These are phyloP conservation scores for Pyrus pyrifolia DNA, from an alignment of 306 rosid species.

Conservation along the genomic window DNA sequence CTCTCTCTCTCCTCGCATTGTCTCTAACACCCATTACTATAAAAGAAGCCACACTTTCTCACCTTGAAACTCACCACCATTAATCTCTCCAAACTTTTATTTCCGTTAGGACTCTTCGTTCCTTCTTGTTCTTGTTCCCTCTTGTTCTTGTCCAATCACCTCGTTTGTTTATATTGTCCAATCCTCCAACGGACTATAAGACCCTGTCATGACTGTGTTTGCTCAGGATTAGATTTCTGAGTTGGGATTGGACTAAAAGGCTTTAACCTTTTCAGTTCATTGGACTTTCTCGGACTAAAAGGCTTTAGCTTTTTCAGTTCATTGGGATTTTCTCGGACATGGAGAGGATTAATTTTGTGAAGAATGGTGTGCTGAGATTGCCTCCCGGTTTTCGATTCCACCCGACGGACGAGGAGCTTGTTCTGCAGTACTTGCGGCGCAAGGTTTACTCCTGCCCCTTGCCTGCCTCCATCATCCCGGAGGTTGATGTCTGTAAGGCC, in stretches of 20 bases:
- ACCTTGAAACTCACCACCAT: slow-evolving; percentile 22
- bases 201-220: neutral
- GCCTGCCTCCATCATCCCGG: slow-evolving; percentile 91
- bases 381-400: slow-evolving; percentile 97
- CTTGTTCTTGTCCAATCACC: slow-evolving; percentile 1
- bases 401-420: slow-evolving; percentile 91
- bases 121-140: slow-evolving; percentile 17
- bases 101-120: neutral
- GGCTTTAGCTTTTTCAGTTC: neutral
- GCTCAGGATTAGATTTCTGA: neutral
- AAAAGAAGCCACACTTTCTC: slow-evolving; percentile 54
- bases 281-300: no score
- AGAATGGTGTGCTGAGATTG: slow-evolving; percentile 69
- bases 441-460: slow-evolving; percentile 71
- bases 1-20: neutral
- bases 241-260: neutral
- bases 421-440: slow-evolving; percentile 70
- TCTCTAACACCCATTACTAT: slow-evolving; percentile 60
- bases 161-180: slow-evolving; percentile 3
- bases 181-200: slow-evolving; percentile 18
- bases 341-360: slow-evolving; percentile 62
- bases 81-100: slow-evolving; percentile 2
- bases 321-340: neutral
- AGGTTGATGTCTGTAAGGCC: slow-evolving; percentile 75
- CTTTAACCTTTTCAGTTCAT: neutral